These are phyloP conservation scores for Pogostemon cablin DNA, from an alignment of 257 asterid species.

Conservation along the genomic window DNA sequence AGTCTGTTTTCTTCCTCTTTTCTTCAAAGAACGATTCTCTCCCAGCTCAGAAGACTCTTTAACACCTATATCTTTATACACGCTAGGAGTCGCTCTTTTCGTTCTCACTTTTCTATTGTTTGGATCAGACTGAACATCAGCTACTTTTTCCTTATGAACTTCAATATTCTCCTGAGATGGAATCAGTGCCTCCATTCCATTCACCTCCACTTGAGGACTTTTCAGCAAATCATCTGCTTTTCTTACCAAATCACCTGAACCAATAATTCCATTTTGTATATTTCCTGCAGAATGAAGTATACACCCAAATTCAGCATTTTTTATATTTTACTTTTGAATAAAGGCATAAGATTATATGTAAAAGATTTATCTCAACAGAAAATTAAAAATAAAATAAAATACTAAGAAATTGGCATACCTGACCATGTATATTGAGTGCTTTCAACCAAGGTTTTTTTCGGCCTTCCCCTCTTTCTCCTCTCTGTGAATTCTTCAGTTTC, in stretches of 20 bases:
- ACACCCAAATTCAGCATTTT: background rate
- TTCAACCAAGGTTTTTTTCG: conserved; percentile 33
- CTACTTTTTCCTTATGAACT: conserved; percentile 29
- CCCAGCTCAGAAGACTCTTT: conserved; percentile 39
- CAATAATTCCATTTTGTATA: conserved; percentile 29
- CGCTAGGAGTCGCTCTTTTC: conserved; percentile 26
- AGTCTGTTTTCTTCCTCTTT: conserved; percentile 45
- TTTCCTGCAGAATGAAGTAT: conserved; percentile 32
- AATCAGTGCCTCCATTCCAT: conserved; percentile 30
- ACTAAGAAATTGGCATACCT: conserved; percentile 39
- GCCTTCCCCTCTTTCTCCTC: conserved; percentile 62
- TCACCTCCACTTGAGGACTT: conserved; percentile 34
- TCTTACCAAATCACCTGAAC: conserved; percentile 28
- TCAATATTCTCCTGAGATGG: conserved; percentile 28
- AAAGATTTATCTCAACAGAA: background rate
- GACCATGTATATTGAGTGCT: conserved; percentile 29
- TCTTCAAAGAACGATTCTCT: conserved; percentile 42
- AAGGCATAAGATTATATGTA: background rate
- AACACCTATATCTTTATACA: conserved; percentile 35
- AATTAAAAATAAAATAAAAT: conserved; percentile 25
- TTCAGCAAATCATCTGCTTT: conserved; percentile 39
- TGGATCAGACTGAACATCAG: conserved; percentile 30
- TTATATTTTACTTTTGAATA: too few species aligned
- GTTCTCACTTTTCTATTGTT: conserved; percentile 32
- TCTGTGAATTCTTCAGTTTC: conserved; percentile 35